Base-by-base conservation (phyloP, 2,329 filamentous ascomycete genomes). In the Colletotrichum zoysiae region DNA sequence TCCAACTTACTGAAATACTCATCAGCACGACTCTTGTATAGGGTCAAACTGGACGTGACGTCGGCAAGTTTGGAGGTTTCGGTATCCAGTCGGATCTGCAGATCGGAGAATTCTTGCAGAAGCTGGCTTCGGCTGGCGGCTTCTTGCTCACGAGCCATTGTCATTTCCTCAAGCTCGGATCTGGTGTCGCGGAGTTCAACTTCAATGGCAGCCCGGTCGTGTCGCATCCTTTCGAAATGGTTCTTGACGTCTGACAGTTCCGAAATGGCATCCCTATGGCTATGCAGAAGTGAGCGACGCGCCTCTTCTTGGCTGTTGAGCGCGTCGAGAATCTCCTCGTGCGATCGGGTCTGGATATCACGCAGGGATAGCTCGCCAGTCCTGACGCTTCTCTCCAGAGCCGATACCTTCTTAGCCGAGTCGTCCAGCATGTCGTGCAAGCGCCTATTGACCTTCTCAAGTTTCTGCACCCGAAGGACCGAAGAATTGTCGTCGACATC, bases 1-100 rank as follows among this genome's bases (percentile, higher is more conserved):
- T 99, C 95, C 26, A 99, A 89, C 82, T 97, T 98, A 85, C 91
- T 93, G 83, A 98, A 99, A 82, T 99, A 98, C 79, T 98, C 95
- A 78, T 98, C 95, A 5, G 95, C 93, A 55, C 95, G 91, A 74
- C 90, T 91, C 87, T 97, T 98, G 86, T 98, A 99, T 73, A 98
- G 84, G 73, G 90, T 91, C 53, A 98, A 87, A 80, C 93, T 97
- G 3, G 94, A 92, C 9, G 90, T 91, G 56, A 97, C 91, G 80
- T 99, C 95, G 38, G 91, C 89, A 38, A 95, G 87, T 80, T 93
- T 95, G 1, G 94, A 97, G 1, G 91, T 90, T 82, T 98, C 96
- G 7, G 93, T 92, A 79, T 98, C 96, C 20, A 98, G 88, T 57
- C 95, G 90, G 76, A 98, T 97, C 78, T 98, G 96, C 60, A 98